Evolutionary conservation across 768 basidiomycete genomes (phyloP), one percentile per base, ranked within the genome.

Genomic region (Mycena maculata): DNA sequence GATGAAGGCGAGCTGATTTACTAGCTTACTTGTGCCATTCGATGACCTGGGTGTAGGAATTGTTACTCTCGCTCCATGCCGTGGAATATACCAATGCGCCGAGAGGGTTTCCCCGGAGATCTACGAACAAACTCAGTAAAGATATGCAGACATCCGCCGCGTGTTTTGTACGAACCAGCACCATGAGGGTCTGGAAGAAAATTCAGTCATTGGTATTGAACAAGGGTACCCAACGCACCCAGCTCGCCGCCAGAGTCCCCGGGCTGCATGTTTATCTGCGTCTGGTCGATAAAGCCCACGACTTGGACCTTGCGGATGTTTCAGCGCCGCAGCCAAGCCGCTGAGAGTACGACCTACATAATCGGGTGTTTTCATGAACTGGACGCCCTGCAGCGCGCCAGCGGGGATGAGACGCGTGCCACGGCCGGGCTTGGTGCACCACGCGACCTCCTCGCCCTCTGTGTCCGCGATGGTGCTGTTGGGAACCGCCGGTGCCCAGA

Each of bases 351-450:
- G n/a, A n/a, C n/a, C n/a, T n/a, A n/a, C 75, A 71, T 92, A 92
- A 63, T 83, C 83, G 1, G 85, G 83, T 0, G 90, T 90, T 65
- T 78, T 81, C 70, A 90, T 83, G 74, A 84, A 82, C 78, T 94
- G 92, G 0, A 92, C 81, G 60, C 91, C 92, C 3, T 76, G 76
- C 33, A 94, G 76, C 33, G 91, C 84, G 22, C 89, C 90, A 0
- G 74, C 77, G n/a, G 91, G 92, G 36, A 95, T 92, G 58, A 90
- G 73, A 63, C 94, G 90, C 4, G 91, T 88, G 3, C 93, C 93
- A 59, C 85, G 87, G 8, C 86, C 87, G 2, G 84, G 83, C 75
- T 90, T 87, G n/a, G 88, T 87, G 79, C 92, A 95, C 85, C 87
- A 95, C 1, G 92, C 88, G 12, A 95, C 90, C 72, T 87, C 88